Base-by-base conservation (phyloP, 306 rosid species). In the Gastrolobium villosum region DNA sequence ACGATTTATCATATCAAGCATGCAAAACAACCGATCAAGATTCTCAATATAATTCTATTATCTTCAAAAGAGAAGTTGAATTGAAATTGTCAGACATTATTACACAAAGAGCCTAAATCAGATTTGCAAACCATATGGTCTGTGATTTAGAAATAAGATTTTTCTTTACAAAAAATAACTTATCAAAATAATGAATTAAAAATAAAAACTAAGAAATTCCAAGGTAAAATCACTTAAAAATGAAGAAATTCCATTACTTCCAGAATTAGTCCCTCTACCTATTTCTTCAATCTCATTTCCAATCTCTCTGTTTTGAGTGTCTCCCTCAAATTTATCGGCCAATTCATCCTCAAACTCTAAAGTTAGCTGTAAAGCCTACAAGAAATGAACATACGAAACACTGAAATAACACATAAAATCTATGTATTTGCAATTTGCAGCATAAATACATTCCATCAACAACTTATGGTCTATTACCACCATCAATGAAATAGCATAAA, bases 251-350 rank as follows among this genome's bases (percentile, higher is more conserved):
- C 26, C 90, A 81, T 39, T 91, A 84, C 68, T 93, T n/a, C n/a
- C n/a, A 72, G 89, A 81, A 72, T 72, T 88, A 69, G 79, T 83
- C 71, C 88, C 92, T 78, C 79, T 86, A 64, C 94, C 98, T 77
- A 95, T 88, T 77, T 93, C 97, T 82, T 93, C 99, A 85, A 91
- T 90, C 71, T 90, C 98, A 83, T 81, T 93, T 43, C 89, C 93
- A 4, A 79, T 54, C 89, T 95, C 99, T 83, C 88, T 90, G 67
- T 84, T 92, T 81, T 84, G 94, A 61, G 90, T 70, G 45, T 98
- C 98, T 80, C 93, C 99, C 15, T 97, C 99, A 79, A 95, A 95
- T 84, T 95, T 95, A 79, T 93, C 99, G 52, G 99, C 99, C 80
- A 95, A 83, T 83, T 95, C 99, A 85, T 95, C 98, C 83, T 95